Percentiles rank a stretch among this genome's conserved stretches.
Evolutionary conservation across 345 rosid species (phyloP).

Genomic region (Eucalyptus microcorys): DNA sequence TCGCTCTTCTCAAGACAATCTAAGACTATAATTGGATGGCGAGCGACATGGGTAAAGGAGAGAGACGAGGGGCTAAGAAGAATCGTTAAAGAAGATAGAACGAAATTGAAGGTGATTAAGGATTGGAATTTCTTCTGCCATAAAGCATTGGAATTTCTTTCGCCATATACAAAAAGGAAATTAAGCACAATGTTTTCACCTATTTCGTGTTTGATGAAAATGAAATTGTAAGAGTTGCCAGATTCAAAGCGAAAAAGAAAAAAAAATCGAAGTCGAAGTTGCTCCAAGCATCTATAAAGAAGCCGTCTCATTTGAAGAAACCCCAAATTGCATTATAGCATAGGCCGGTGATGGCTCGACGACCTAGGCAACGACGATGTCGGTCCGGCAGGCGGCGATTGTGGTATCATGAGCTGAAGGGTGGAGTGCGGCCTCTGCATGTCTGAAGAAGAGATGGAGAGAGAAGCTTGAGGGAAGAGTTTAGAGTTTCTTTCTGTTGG

Average conservation of each 20-base stretch:
- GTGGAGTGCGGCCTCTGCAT: neutral
- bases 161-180: neutral
- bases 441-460: neutral
- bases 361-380: neutral
- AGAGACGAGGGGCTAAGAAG: neutral
- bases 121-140: neutral
- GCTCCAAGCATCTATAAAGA: neutral
- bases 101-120: neutral
- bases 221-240: neutral
- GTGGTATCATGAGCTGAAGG: neutral
- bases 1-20: neutral
- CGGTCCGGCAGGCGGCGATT: neutral
- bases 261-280: neutral
- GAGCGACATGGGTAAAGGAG: neutral
- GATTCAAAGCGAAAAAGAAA: accelerated
- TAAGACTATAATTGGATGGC: neutral
- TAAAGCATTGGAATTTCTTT: neutral
- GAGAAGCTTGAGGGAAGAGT: neutral
- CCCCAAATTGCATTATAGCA: neutral
- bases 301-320: neutral
- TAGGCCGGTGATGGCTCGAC: neutral
- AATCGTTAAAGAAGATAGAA: neutral
- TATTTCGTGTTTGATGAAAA: neutral
- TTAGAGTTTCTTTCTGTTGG: neutral
- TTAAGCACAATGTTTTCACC: neutral